Conservation (phyloP, 176 grass and related monocot genomes). For the Puccinellia tenuiflora region DNA sequence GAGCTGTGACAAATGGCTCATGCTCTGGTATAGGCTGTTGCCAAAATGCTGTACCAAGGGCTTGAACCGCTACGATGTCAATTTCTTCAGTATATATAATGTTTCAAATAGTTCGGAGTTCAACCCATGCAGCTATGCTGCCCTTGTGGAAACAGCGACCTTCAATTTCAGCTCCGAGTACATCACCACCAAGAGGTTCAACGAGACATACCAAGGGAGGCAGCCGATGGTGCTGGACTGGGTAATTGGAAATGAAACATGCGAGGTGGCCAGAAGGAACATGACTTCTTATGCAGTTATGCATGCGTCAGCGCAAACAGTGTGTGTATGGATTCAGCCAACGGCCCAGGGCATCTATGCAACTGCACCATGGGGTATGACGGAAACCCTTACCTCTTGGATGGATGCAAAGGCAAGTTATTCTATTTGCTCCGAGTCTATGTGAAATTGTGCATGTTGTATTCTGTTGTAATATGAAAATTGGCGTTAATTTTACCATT, state of each 20-base stretch:
- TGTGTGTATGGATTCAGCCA: not conserved
- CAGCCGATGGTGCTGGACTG: constrained; percentile 25
- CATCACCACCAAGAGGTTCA: constrained; percentile 16
- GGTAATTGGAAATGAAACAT: constrained; percentile 8
- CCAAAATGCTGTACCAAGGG: not conserved
- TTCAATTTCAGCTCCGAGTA: constrained; percentile 1
- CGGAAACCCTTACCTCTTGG: not conserved
- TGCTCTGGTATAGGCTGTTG: not conserved
- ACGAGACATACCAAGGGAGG: not conserved
- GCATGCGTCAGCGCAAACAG: not conserved
- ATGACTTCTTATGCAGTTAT: not conserved
- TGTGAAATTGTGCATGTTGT: not conserved
- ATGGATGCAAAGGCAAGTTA: not conserved
- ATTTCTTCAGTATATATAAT: not conserved
- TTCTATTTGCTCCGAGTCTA: not conserved
- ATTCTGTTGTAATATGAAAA: not conserved
- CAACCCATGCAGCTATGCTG: constrained; percentile 19
- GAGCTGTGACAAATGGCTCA: not conserved
- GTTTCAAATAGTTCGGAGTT: not conserved
- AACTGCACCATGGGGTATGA: not conserved
- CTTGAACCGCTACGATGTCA: not conserved
- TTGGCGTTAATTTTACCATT: not conserved
- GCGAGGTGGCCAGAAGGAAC: not conserved
- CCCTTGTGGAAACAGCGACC: not conserved
- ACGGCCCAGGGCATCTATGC: constrained; percentile 1